phyloP scores from a whole-genome alignment of 768 basidiomycete genomes.

The Mycena capillaripes region DNA sequence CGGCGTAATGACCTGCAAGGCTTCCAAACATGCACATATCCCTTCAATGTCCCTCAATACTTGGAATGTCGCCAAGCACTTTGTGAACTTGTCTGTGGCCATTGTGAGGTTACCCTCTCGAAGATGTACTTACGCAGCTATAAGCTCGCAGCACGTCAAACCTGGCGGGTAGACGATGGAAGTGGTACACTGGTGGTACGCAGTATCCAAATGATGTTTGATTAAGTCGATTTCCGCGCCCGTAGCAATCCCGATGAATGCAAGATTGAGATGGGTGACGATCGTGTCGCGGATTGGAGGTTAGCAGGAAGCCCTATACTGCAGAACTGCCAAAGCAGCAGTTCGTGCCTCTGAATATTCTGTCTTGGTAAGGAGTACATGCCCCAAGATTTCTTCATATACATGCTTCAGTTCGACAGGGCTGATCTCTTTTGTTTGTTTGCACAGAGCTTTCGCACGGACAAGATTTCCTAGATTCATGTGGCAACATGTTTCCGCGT shows the following conservation, averaged over 20 bases:
- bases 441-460: not conserved
- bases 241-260: not conserved
- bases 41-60: not conserved
- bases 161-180: not conserved
- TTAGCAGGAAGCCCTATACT: not conserved
- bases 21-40: not conserved
- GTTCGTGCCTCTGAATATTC: slow-evolving; percentile 4
- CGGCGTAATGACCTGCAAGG: not conserved
- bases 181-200: not conserved
- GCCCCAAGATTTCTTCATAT: not conserved
- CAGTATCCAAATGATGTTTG: not conserved
- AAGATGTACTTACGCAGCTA: not conserved
- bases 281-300: not conserved
- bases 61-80: not conserved
- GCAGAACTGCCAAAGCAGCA: not conserved
- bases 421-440: not conserved
- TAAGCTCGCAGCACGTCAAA: not conserved
- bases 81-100: not conserved
- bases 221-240: not conserved
- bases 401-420: not conserved
- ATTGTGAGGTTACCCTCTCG: not conserved
- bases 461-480: not conserved
- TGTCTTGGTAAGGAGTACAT: slow-evolving; percentile 1
- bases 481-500: not conserved
- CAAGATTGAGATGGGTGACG: not conserved